Evolutionary conservation across 352 stramenopile species (phyloP), one percentile per base, ranked within the genome.

Genomic region (Globisporangium cystogenes): DNA sequence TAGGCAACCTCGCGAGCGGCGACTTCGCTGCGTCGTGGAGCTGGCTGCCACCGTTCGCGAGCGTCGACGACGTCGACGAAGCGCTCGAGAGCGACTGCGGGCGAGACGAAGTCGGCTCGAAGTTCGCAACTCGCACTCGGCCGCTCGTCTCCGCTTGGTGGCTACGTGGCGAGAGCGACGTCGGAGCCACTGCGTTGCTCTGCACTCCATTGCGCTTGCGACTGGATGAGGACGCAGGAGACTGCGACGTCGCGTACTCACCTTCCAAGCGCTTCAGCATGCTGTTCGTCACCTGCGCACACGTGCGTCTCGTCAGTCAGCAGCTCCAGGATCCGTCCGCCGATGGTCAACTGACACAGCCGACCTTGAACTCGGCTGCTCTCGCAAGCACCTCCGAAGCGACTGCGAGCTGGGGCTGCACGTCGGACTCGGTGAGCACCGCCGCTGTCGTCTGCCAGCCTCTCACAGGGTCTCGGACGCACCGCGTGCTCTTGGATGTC

Each of bases 401-500:
- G 3, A 20, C 18, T 31, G 45, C 27, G 36, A 63, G 50, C 24
- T 49, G 35, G 7, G 49, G 50, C 51, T 46, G 39, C 4, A 23
- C 12, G 11, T 33, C 4, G 47, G 16, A 18, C 52, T 29, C 24
- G 51, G 55, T 18, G 53, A 33, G 11, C 36, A 18, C 1, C 31
- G 35, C 3, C 12, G 21, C 18, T 36, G 31, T 12, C 31, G 15
- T 8, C 2, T 11, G 10, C 31, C 31, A 36, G 12, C 8, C 5
- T 11, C 3, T 10, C 27, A 26, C 5, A 47, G 20, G 16, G 8
- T 11, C 12, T 36, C 31, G 12, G 36, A 48, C 79, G 48, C 54
- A 90, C 80, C n/a, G 73, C 76, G 42, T 79, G 66, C 24, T 67
- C 63, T 29, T 79, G 71, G 7, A 90, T 70, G 42, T 87, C 76